Evolutionary conservation across 257 asterid species (phyloP).

Genomic region (Solanum commersonii): DNA sequence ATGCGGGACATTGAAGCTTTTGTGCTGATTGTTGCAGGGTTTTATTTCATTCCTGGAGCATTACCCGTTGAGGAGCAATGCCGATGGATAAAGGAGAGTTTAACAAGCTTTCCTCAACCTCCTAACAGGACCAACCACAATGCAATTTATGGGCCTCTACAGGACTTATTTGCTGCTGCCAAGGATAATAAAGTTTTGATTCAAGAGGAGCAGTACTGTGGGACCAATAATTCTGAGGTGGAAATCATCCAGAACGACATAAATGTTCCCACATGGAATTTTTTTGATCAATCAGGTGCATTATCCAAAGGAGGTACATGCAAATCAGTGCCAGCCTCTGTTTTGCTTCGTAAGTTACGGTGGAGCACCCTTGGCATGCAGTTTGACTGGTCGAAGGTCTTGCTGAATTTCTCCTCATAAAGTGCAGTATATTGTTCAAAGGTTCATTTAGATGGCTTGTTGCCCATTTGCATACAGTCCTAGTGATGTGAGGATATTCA

Average conservation of each 20-base stretch:
- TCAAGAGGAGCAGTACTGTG: constrained; percentile 21
- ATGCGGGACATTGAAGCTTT: background rate
- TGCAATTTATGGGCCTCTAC: constrained; percentile 71
- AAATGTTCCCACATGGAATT: constrained; percentile 40
- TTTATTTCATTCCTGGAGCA: constrained; percentile 87
- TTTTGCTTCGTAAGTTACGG: constrained; percentile 94
- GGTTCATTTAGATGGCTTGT: background rate
- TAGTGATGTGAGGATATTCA: background rate
- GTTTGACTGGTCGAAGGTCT: constrained; percentile 99
- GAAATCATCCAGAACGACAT: constrained; percentile 5
- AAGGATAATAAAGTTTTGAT: constrained; percentile 44
- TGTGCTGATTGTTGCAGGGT: constrained; percentile 37
- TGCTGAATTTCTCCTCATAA: constrained; percentile 28
- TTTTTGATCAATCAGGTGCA: constrained; percentile 26
- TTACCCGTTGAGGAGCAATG: constrained; percentile 68
- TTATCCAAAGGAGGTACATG: constrained; percentile 19
- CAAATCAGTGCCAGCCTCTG: constrained; percentile 65
- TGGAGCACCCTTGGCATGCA: constrained; percentile 99
- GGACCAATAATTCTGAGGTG: constrained; percentile 12
- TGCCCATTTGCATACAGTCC: background rate
- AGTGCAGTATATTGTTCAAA: constrained; percentile 4
- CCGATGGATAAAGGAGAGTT: constrained; percentile 78
- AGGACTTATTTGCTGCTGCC: constrained; percentile 64
- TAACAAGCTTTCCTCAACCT: constrained; percentile 76
- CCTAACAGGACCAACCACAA: constrained; percentile 88